These are phyloP conservation scores for Fereydounia khargensis DNA, from an alignment of 1,284 basidiomycete species.

Conservation along the genomic window DNA sequence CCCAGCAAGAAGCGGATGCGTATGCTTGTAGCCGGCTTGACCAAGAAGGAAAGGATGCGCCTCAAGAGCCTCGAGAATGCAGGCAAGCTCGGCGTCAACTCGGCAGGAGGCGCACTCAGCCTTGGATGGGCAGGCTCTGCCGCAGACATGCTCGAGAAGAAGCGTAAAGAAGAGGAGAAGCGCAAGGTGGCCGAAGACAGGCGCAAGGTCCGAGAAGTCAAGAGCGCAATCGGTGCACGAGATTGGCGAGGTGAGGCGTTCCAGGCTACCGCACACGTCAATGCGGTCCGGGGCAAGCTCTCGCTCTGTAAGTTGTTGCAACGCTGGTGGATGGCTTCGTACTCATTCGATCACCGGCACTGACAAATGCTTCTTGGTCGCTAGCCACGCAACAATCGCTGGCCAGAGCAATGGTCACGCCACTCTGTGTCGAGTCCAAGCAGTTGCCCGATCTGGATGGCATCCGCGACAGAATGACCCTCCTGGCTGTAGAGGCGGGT, in stretches of 20 bases:
- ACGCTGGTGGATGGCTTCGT: too few relatives aligned
- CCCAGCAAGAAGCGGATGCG: constrained; percentile 52
- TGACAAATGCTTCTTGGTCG: constrained; percentile 10
- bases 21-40: constrained; percentile 43
- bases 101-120: constrained; percentile 18
- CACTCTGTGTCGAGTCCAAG: constrained; percentile 57
- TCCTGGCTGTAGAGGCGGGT: constrained; percentile 57
- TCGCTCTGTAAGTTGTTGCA: constrained; percentile 35
- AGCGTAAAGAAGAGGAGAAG: constrained; percentile 56
- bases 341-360: too few relatives aligned
- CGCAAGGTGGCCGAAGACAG: constrained; percentile 49
- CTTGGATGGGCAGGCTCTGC: constrained; percentile 54
- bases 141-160: constrained; percentile 55
- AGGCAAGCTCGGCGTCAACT: constrained; percentile 22
- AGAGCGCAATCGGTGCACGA: constrained; percentile 46
- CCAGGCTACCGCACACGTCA: constrained; percentile 35
- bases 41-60: constrained; percentile 44
- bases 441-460: constrained; percentile 57
- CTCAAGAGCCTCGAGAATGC: constrained; percentile 47
- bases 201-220: constrained; percentile 44
- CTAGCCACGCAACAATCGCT: constrained; percentile 49
- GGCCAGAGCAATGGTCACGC: constrained; percentile 35
- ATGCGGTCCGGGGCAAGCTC: constrained; percentile 29
- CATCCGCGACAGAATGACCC: constrained; percentile 58
- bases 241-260: constrained; percentile 46